Base-by-base conservation (phyloP, 352 stramenopile genomes). In the Saprolegnia diclina region DNA sequence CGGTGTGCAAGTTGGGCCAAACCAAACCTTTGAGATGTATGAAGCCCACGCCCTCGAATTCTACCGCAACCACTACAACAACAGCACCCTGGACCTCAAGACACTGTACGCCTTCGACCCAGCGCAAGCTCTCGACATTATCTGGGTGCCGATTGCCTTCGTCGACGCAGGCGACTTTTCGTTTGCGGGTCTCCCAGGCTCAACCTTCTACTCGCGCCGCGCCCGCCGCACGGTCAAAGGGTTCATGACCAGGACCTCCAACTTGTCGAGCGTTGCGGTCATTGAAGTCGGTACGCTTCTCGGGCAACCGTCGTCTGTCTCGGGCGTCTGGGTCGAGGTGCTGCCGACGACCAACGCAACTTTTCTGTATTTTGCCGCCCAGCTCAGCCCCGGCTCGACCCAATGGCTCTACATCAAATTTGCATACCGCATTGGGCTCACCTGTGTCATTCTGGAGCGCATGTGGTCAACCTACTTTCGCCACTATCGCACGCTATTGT, bases 221-320 rank as follows among this genome's bases (percentile, higher is more conserved):
- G 52, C 52, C 3, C 52, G 52, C 24, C 11, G 19, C 35, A 26
- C 13, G 35, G 52, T 59, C 24, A 16, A 24, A 14, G 35, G 19
- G 16, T 59, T 42, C n/a, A 1, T 18, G 11, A 59, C 19, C 35
- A 9, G 52, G 13, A 3, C 19, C 24, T 4, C 13, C 9, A 59
- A 59, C 9, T 3, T 9, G 4, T 59, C 52, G 1, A 59, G 3
- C 2, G 3, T 40, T 3, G 24, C 13, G 24, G 24, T 59, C 19
- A n/a, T 59, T 59, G 52, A 59, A n/a, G 24, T 59, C 35, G 52
- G 52, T 5, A 29, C 24, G 24, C 46, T 59, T 3, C 19, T 59
- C 35, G 52, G 52, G 1, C 52, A 59, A 59, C 52, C 52, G 19
- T 59, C n/a, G 13, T 26, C 52, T 3, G n/a, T 59, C 24, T 59